Percentiles rank a stretch among this genome's conserved stretches.
phyloP scores from a whole-genome alignment of 1,284 basidiomycete species.

The Mycena sp. region DNA sequence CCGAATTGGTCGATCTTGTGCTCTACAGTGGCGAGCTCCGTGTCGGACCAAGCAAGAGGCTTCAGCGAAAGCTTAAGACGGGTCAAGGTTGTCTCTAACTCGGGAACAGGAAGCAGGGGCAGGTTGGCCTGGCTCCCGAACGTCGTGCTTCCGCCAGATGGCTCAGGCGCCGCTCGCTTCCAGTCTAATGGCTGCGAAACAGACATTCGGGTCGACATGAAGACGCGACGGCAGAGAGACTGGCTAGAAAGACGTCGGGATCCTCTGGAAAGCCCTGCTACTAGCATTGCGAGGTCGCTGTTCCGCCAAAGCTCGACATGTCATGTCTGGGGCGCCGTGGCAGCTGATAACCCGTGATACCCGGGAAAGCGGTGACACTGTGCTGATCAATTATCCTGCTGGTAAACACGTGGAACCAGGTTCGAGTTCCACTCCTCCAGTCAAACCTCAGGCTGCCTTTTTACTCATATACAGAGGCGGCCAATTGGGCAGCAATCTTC shows the following conservation, averaged over 20 bases:
- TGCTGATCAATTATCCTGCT: too few species aligned
- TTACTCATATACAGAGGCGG: too few species aligned
- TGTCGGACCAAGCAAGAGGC: slow-evolving; percentile 70
- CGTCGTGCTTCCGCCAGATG: slow-evolving; percentile 50
- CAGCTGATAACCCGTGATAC: too few species aligned
- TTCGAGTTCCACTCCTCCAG: too few species aligned
- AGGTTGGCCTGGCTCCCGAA: slow-evolving; percentile 56
- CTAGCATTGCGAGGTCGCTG: background rate
- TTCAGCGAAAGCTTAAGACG: slow-evolving; percentile 68
- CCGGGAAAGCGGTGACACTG: too few species aligned
- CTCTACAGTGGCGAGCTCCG: slow-evolving; percentile 62
- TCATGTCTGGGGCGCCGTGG: too few species aligned
- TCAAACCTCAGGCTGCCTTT: too few species aligned
- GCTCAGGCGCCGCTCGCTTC: slow-evolving; percentile 59
- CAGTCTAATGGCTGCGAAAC: slow-evolving; percentile 51
- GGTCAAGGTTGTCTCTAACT: slow-evolving; percentile 63
- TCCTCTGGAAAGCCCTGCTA: background rate
- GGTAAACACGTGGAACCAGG: too few species aligned
- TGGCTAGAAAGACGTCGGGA: slow-evolving; percentile 8
- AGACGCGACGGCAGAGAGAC: slow-evolving; percentile 6
- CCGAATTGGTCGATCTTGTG: slow-evolving; percentile 74
- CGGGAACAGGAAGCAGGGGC: slow-evolving; percentile 71
- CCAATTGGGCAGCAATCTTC: too few species aligned
- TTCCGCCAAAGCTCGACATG: too few species aligned
- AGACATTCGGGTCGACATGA: slow-evolving; percentile 23